Evolutionary conservation across 2,329 filamentous ascomycete species (phyloP).

Genomic region (Pochonia chlamydosporia): DNA sequence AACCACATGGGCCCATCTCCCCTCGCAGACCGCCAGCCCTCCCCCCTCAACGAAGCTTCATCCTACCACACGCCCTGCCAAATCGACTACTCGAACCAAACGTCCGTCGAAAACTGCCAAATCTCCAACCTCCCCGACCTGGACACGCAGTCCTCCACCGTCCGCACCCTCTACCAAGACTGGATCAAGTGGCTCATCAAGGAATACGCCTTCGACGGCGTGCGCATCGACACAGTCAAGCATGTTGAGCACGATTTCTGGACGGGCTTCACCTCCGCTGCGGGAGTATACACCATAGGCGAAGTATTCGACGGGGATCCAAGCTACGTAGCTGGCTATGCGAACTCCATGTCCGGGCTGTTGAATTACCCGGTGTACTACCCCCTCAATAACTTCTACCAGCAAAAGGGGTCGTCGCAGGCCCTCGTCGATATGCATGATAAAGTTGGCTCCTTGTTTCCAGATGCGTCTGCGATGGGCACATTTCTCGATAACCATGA

Average conservation of each 20-base stretch:
- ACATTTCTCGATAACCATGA: slow-evolving; percentile 57
- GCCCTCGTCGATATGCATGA: slow-evolving; percentile 33
- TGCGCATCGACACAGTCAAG: slow-evolving; percentile 57
- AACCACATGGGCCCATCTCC: slow-evolving; percentile 53
- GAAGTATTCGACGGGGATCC: slow-evolving; percentile 54
- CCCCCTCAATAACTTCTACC: slow-evolving; percentile 33
- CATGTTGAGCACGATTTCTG: slow-evolving; percentile 57
- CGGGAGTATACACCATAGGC: slow-evolving; percentile 55
- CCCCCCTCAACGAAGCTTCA: slow-evolving; percentile 41
- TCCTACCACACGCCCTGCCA: slow-evolving; percentile 59
- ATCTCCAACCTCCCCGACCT: slow-evolving; percentile 57
- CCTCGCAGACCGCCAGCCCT: slow-evolving; percentile 37
- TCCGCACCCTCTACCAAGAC: slow-evolving; percentile 45
- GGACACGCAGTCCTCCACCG: slow-evolving; percentile 43
- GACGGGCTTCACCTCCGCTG: slow-evolving; percentile 43
- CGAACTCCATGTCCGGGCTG: slow-evolving; percentile 49
- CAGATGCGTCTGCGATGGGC: slow-evolving; percentile 40
- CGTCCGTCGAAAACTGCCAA: slow-evolving; percentile 43
- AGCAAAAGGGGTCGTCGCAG: slow-evolving; percentile 30
- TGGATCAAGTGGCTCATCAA: slow-evolving; percentile 55
- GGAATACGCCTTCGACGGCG: slow-evolving; percentile 57
- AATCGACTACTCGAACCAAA: slow-evolving; percentile 47
- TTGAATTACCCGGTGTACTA: slow-evolving; percentile 54
- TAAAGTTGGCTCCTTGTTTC: slow-evolving; percentile 28
- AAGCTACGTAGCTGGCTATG: slow-evolving; percentile 45